Evolutionary conservation across 2,329 filamentous ascomycete genomes (phyloP), one percentile per base, ranked within the genome.

Genomic region (Alternaria gansuensis): DNA sequence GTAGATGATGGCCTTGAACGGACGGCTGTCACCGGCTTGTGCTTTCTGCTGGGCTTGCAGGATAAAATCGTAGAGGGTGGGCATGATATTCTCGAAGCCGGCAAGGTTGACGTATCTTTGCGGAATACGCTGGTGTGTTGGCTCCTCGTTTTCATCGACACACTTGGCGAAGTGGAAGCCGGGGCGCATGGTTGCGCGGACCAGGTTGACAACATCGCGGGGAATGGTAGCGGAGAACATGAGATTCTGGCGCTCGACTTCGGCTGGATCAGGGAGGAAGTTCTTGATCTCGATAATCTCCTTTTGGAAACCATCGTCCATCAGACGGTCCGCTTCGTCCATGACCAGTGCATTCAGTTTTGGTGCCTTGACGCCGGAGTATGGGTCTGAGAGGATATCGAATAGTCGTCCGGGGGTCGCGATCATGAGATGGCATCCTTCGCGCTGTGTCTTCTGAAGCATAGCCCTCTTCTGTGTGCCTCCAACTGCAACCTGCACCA

Each of bases 1-100:
- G 81, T 97, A 99, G 40, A 97, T 82, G 60, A 99, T 96, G n/a
- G 92, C 92, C 83, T 99, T 99, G 85, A 98, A 97, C 0, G 92
- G 91, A 14, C 77, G 77, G 3, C 62, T 69, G 69, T 76, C 62
- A 82, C 79, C 62, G 77, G 71, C 63, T 76, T 67, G 67, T 60
- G 75, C 75, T 24, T 80, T 79, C 29, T 82, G 67, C n/a, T 83
- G 76, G 67, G 90, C 87, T 34, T 85, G 84, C 54, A 88, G 80
- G 45, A 89, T 81, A 51, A 97, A 83, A 77, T 98, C 93, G 53
- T 95, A 83, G 21, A 98, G 76, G 2, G 89, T 80, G 14, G 95
- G 92, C 60, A 92, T 83, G 40, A 88, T 80, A 75, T 97, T 96
- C 70, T 92, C 88, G 74, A 91, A 89, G 31, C 88, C 87, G 1